Percentiles rank a stretch among this genome's conserved stretches.
Evolutionary conservation across 1,284 basidiomycete genomes (phyloP).

Genomic region (Sporisorium graminicola): DNA sequence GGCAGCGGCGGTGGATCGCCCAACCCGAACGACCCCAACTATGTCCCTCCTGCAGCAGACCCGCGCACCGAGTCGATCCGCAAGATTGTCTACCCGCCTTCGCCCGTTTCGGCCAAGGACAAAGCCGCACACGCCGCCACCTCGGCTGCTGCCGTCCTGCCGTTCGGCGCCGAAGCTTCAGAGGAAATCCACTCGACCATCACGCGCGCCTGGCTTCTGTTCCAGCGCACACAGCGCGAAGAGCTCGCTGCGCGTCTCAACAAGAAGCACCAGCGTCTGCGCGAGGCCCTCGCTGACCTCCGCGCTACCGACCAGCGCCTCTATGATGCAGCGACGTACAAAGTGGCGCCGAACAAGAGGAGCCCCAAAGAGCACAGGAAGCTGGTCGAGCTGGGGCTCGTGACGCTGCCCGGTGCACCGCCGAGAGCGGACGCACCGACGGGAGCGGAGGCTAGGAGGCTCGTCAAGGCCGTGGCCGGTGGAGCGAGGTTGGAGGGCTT

Average conservation of each 20-base stretch:
- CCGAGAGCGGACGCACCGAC: constrained; percentile 40
- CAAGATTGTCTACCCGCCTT: constrained; percentile 62
- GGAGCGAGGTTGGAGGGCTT: constrained; percentile 62
- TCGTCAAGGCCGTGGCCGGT: constrained; percentile 52
- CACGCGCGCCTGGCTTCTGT: constrained; percentile 88
- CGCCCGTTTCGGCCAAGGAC: constrained; percentile 38
- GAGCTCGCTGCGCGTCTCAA: constrained; percentile 43
- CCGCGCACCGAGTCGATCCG: constrained; percentile 59
- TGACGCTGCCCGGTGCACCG: constrained; percentile 24
- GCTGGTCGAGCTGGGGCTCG: constrained; percentile 56
- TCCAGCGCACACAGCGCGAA: constrained; percentile 80
- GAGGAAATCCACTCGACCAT: constrained; percentile 91
- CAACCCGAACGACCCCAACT: constrained; percentile 65
- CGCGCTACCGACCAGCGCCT: constrained; percentile 35
- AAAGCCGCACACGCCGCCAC: constrained; percentile 31
- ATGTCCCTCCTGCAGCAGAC: constrained; percentile 55
- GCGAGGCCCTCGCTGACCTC: constrained; percentile 60
- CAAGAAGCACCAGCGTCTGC: constrained; percentile 54
- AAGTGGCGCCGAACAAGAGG: constrained; percentile 59
- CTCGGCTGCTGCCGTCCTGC: constrained; percentile 39
- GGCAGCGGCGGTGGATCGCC: constrained; percentile 23
- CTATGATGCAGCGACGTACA: constrained; percentile 59
- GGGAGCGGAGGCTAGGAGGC: constrained; percentile 46
- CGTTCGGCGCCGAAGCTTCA: constrained; percentile 37
- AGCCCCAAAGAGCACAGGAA: constrained; percentile 61